Evolutionary conservation across 768 basidiomycete genomes (phyloP).

Genomic region (Suillus cothurnatus): DNA sequence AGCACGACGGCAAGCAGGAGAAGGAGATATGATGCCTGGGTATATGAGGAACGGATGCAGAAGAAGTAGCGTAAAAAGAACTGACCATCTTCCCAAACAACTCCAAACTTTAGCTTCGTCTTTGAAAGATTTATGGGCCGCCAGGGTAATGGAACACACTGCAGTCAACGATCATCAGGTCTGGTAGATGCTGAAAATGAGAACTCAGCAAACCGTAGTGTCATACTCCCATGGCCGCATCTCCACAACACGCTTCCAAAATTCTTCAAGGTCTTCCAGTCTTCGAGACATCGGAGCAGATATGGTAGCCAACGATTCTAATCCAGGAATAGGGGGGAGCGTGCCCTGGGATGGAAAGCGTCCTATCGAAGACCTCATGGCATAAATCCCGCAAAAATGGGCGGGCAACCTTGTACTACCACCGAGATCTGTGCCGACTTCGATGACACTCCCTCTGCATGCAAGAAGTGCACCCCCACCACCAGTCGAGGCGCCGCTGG

Average conservation of each 20-base stretch:
- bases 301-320: conserved; percentile 39
- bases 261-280: conserved; percentile 43
- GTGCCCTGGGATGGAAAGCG: conserved; percentile 40
- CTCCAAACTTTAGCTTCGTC: conserved; percentile 41
- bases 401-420: conserved; percentile 53
- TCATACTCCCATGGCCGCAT: conserved; percentile 49
- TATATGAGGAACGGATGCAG: not conserved
- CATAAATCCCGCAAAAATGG: conserved; percentile 48
- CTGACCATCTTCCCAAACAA: conserved; percentile 46
- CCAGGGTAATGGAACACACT: conserved; percentile 50
- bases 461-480: conserved; percentile 54
- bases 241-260: conserved; percentile 44
- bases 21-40: conserved; percentile 39
- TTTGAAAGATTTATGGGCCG: conserved; percentile 34
- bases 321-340: conserved; percentile 36
- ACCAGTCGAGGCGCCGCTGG: conserved; percentile 51
- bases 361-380: conserved; percentile 40
- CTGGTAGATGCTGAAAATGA: not conserved
- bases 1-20: conserved; percentile 44
- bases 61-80: not conserved
- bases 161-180: not conserved
- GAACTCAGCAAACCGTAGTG: conserved; percentile 33
- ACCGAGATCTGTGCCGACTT: conserved; percentile 51
- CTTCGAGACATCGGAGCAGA: conserved; percentile 45
- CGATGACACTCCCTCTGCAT: conserved; percentile 44